Conservation (phyloP, 805 yeast species). For the Teunomyces funiuensis region DNA sequence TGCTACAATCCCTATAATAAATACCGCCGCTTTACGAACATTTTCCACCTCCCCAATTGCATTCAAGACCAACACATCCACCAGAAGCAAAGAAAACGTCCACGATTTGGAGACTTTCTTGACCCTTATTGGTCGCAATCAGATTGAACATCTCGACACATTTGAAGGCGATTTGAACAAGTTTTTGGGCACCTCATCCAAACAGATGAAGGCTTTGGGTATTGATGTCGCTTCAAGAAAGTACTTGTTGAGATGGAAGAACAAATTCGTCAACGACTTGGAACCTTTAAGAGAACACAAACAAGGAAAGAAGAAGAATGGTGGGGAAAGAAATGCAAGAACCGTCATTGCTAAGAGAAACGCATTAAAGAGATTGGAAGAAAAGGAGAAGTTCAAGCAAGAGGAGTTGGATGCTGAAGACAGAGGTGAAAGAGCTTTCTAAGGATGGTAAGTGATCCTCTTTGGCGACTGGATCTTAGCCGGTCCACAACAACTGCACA, state of each 20-base stretch:
- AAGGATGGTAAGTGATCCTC: slow-evolving; percentile 2
- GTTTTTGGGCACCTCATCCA: slow-evolving; percentile 57
- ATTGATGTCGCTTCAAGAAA: slow-evolving; percentile 70
- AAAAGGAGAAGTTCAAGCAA: slow-evolving; percentile 42
- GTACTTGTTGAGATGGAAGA: slow-evolving; percentile 71
- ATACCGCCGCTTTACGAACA: slow-evolving; percentile 4
- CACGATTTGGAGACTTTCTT: slow-evolving; percentile 72
- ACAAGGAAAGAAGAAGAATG: slow-evolving; percentile 70
- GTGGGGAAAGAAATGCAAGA: slow-evolving; percentile 82
- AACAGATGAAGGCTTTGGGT: slow-evolving; percentile 70
- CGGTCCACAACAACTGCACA: neutral
- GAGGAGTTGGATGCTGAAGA: slow-evolving; percentile 41
- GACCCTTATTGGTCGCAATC: slow-evolving; percentile 73
- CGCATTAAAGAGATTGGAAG: slow-evolving; percentile 60
- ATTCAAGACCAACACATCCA: slow-evolving; percentile 53
- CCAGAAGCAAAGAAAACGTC: slow-evolving; percentile 44
- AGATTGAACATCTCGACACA: slow-evolving; percentile 62
- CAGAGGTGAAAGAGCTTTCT: slow-evolving; percentile 44
- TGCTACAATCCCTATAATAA: neutral
- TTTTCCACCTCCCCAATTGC: slow-evolving; percentile 11
- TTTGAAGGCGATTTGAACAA: slow-evolving; percentile 62
- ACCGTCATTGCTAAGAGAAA: slow-evolving; percentile 50
- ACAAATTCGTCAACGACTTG: slow-evolving; percentile 59
- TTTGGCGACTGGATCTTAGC: neutral
- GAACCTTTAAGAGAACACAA: slow-evolving; percentile 55